A percentile compares a stretch with the other conserved stretches of the same genome.
Conservation (phyloP, 331 rosid species). For the Rhamnella rubrinervis region DNA sequence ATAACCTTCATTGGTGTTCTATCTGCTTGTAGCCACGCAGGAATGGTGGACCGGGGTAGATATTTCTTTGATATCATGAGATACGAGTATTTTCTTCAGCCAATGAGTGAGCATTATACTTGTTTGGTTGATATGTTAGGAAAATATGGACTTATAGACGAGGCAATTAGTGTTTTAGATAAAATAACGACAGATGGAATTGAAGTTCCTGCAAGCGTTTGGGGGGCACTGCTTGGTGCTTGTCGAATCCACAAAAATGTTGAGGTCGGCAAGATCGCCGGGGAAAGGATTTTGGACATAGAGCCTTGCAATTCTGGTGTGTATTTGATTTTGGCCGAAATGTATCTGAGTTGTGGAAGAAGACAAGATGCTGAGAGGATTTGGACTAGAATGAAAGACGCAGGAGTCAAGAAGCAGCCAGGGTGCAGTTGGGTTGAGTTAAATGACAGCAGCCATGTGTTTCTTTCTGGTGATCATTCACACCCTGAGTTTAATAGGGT, state of each 20-base stretch:
- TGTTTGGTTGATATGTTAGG: constrained; percentile 54
- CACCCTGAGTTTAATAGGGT: constrained; percentile 31
- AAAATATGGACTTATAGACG: constrained; percentile 51
- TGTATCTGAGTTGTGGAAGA: constrained; percentile 31
- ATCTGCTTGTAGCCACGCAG: constrained; percentile 57
- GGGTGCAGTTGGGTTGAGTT: constrained; percentile 60
- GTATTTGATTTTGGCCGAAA: constrained; percentile 49
- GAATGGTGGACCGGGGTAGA: constrained; percentile 41
- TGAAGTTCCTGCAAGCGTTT: constrained; percentile 48
- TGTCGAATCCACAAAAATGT: constrained; percentile 51
- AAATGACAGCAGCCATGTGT: constrained; percentile 31
- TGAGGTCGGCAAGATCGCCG: constrained; percentile 39
- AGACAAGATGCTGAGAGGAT: constrained; percentile 39
- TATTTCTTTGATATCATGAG: constrained; percentile 40
- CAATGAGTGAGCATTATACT: constrained; percentile 45
- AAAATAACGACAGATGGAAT: constrained; percentile 39
- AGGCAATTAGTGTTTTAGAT: constrained; percentile 35
- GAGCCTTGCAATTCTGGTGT: constrained; percentile 55
- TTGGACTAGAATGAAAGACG: constrained; percentile 42
- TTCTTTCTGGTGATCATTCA: constrained; percentile 56
- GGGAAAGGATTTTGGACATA: constrained; percentile 36
- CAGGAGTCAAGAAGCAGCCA: constrained; percentile 58
- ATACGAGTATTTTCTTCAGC: constrained; percentile 31
- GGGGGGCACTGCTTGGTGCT: constrained; percentile 69
- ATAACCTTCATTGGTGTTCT: constrained; percentile 53